Evolutionary conservation across 805 yeast species (phyloP), one percentile per base, ranked within the genome.

Genomic region (Groenewaldozyma salmanticensis): DNA sequence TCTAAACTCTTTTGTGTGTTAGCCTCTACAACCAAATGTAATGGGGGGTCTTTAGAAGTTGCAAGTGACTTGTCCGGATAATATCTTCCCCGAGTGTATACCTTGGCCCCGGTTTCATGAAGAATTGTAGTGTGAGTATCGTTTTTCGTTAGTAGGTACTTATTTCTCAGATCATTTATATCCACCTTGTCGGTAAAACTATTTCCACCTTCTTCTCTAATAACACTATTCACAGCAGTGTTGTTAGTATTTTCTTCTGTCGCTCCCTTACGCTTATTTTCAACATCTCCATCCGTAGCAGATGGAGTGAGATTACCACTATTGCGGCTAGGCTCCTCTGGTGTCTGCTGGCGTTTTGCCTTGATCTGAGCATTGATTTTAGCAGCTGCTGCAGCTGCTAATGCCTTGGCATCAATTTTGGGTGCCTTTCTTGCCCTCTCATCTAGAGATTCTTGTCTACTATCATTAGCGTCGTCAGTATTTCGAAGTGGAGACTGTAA

Each of bases 1-100:
- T 68, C 75, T n/a, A 60, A 42, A 4, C 51, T 42, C 16, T 50
- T 56, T 27, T 55, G 44, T 4, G 47, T 40, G 48, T 81, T 77
- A 57, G 85, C 95, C 53, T 85, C 85, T 17, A 86, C 82, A 32
- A 48, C 52, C 16, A 60, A 48, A 37, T 53, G 54, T 19, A 60
- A 37, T 7, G 62, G 53, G 6, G 65, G 64, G 19, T 55, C 58
- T 21, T 42, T 38, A 18, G 46, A 54, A 2, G 61, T 54, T 3
- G 65, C 61, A 43, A 44, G 43, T 4, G 54, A 37, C 31, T 50
- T 44, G 37, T 60, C 64, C n/a, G 65, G 64, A 34, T 54, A 60
- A 43, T 60, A 61, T 36, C 59, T 42, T 17, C 66, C 66, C 4
- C 54, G 49, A 4, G 65, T 57, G 3, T 52, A 50, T 13, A 60